Conservation (phyloP, 1,284 basidiomycete genomes). For the Pseudozyma tsukubaensis region DNA sequence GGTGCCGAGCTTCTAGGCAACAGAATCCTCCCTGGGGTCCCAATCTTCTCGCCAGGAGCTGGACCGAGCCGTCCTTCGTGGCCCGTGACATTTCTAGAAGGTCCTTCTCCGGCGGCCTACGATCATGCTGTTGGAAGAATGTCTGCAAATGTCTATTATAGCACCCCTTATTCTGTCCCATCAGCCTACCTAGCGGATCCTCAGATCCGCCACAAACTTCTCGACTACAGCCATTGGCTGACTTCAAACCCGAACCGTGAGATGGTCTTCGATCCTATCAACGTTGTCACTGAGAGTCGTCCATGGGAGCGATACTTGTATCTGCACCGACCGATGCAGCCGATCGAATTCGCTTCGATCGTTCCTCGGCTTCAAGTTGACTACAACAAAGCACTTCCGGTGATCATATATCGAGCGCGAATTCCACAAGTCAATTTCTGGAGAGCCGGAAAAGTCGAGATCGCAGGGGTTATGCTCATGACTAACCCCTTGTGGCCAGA, state of each 20-base stretch:
- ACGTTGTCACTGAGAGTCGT: too few relatives aligned
- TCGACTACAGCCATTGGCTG: background rate
- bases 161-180: background rate
- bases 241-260: background rate
- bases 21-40: too few relatives aligned
- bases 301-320: background rate
- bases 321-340: slow-evolving; percentile 2
- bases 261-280: background rate
- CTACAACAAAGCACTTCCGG: background rate
- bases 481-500: background rate
- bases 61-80: too few relatives aligned
- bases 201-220: background rate
- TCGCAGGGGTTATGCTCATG: background rate
- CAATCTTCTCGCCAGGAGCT: too few relatives aligned
- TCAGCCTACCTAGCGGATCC: background rate
- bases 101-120: background rate
- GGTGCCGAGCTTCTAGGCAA: too few relatives aligned
- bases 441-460: slow-evolving; percentile 8
- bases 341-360: slow-evolving; percentile 5
- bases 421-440: slow-evolving; percentile 2
- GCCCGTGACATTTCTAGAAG: too few relatives aligned
- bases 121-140: background rate
- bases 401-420: slow-evolving; percentile 1
- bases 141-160: background rate
- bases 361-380: slow-evolving; percentile 7